Percentiles rank a stretch among this genome's conserved stretches.
phyloP scores from a whole-genome alignment of 768 basidiomycete genomes.

The Rhizopogon vesiculosus region DNA sequence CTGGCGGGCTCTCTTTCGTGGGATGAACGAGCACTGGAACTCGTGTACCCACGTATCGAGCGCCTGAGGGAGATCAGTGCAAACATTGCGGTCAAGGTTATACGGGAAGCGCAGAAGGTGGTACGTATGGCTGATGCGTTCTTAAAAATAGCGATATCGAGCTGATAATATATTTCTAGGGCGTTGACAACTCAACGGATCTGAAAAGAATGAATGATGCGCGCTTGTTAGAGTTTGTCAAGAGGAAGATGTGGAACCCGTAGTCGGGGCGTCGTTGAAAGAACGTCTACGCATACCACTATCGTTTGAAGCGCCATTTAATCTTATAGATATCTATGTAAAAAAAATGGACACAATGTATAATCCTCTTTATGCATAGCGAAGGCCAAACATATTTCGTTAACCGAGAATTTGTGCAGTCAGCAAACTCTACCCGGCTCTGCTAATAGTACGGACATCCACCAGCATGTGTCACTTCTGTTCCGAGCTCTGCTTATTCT shows the following conservation, averaged over 20 bases:
- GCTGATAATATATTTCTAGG: slow-evolving; percentile 25
- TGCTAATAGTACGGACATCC: too few species aligned
- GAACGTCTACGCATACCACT: background rate
- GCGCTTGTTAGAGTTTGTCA: slow-evolving; percentile 49
- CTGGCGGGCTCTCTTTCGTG: slow-evolving; percentile 67
- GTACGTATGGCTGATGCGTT: slow-evolving; percentile 34
- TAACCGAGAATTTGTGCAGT: too few species aligned
- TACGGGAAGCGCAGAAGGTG: slow-evolving; percentile 75
- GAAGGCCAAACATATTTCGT: too few species aligned
- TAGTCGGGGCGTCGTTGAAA: background rate
- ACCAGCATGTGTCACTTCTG: too few species aligned
- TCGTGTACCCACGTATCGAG: slow-evolving; percentile 82
- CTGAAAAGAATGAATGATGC: slow-evolving; percentile 55
- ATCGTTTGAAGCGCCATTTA: too few species aligned
- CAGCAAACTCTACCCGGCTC: too few species aligned
- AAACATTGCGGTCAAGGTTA: slow-evolving; percentile 67
- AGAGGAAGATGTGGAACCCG: slow-evolving; percentile 73
- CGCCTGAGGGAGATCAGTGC: slow-evolving; percentile 85
- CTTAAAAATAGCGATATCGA: slow-evolving; percentile 12
- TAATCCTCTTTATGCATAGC: too few species aligned
- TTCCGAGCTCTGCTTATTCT: too few species aligned
- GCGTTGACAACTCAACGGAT: slow-evolving; percentile 48
- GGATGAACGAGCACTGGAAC: slow-evolving; percentile 60
- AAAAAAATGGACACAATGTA: too few species aligned
- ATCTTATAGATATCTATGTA: too few species aligned